Percentiles rank a stretch among this genome's conserved stretches.
Evolutionary conservation across 495 filamentous ascomycete species (phyloP).

Genomic region (Alectoria sarmentosa): DNA sequence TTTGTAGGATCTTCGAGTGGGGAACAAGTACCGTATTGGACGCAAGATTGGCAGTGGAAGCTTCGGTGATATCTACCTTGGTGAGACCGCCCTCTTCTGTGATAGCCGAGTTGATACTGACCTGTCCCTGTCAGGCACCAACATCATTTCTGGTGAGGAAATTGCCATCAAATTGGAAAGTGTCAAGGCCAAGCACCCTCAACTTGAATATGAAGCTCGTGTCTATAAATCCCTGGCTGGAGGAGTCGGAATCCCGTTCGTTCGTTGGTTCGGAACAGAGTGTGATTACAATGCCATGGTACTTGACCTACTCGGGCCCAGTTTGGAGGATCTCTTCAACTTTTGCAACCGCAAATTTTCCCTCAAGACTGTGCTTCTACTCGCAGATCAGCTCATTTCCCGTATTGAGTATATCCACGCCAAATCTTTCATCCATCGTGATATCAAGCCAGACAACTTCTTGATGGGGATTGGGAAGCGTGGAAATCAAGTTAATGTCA

Average conservation of each 20-base stretch:
- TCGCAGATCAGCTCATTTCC: constrained; percentile 98
- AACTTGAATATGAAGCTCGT: constrained; percentile 98
- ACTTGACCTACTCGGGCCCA: constrained; percentile 93
- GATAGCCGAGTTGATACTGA: constrained; percentile 18
- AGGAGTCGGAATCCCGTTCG: constrained; percentile 97
- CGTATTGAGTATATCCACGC: constrained; percentile 99
- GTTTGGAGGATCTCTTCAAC: constrained; percentile 99
- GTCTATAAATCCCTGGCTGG: constrained; percentile 99
- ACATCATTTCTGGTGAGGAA: constrained; percentile 99
- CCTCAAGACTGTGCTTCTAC: constrained; percentile 95
- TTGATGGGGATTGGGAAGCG: constrained; percentile 99
- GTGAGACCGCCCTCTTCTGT: constrained; percentile 37
- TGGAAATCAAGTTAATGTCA: constrained; percentile 99
- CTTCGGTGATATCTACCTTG: constrained; percentile 99
- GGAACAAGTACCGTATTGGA: constrained; percentile 99
- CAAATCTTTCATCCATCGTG: constrained; percentile 99
- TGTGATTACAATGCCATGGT: constrained; percentile 99
- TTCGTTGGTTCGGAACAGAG: constrained; percentile 99
- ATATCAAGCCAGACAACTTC: constrained; percentile 99
- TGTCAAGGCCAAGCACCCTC: constrained; percentile 99
- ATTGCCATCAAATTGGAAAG: constrained; percentile 99
- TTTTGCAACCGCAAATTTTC: constrained; percentile 99
- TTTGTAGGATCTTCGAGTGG: constrained; percentile 89
- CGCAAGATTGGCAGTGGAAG: constrained; percentile 98
- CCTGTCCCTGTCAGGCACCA: constrained; percentile 57